These are phyloP conservation scores for Krasilnikovozyma curviuscula DNA, from an alignment of 768 basidiomycete species.

Conservation along the genomic window DNA sequence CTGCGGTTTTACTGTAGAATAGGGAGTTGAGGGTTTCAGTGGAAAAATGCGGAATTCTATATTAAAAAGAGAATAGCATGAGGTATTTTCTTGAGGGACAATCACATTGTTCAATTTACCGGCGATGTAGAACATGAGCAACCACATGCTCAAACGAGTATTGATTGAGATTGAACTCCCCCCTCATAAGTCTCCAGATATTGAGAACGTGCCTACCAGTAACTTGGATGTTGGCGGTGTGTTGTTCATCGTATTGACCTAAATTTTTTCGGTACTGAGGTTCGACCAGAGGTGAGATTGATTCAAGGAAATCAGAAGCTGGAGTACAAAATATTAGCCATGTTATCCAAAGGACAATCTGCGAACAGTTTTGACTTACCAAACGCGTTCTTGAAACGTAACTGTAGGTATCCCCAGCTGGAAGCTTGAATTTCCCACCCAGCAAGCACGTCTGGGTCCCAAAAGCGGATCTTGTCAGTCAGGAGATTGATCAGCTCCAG, in stretches of 20 bases:
- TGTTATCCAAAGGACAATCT: no score
- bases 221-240: constrained; percentile 64
- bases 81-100: not conserved
- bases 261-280: no score
- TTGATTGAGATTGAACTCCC: constrained; percentile 52
- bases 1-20: constrained; percentile 43
- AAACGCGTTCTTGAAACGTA: no score
- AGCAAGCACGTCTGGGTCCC: constrained; percentile 77
- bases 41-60: constrained; percentile 59
- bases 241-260: constrained; percentile 19
- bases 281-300: no score
- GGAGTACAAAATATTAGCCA: no score
- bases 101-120: constrained; percentile 32
- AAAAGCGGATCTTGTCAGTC: constrained; percentile 48
- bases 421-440: constrained; percentile 80
- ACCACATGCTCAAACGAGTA: constrained; percentile 82
- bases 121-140: constrained; percentile 53
- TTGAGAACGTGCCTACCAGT: constrained; percentile 81
- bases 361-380: no score
- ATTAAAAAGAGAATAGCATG: not conserved
- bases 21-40: constrained; percentile 43
- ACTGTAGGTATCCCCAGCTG: constrained; percentile 93
- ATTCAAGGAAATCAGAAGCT: no score
- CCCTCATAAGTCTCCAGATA: constrained; percentile 76
- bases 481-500: constrained; percentile 59